Evolutionary conservation across 2,329 filamentous ascomycete genomes (phyloP), one percentile per base, ranked within the genome.

Genomic region (Ceratocystis smalleyi): DNA sequence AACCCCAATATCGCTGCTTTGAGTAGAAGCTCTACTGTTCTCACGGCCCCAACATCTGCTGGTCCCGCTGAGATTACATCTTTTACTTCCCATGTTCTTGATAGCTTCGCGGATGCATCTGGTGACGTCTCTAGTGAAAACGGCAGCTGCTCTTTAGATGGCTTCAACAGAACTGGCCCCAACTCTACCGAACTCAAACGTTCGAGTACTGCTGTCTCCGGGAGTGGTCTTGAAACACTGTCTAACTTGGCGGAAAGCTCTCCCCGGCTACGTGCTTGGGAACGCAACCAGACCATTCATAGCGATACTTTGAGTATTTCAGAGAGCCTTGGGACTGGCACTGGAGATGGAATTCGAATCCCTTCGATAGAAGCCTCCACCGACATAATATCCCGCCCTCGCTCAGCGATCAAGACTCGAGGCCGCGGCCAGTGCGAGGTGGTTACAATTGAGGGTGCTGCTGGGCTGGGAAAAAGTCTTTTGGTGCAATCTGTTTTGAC

Each of bases 381-480:
- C 8, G 57, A 40, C 5, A 17, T 32, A n/a, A 15, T 59, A n/a
- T 81, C 81, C 1, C 76, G 79, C 43, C 80, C 82, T 67, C 71
- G 83, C 7, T 78, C 79, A 1, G 77, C 78, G 17, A 77, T 79
- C 66, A 86, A 85, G 69, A 84, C 84, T 66, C 77, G 80, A 40
- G 77, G 81, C 49, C 79, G 80, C 27, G 83, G 83, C 1, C 83
- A 85, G 62, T 86, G 83, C 69, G 84, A 86, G 69, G 78, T 86
- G 30, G 75, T 86, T 22, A 77, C 78, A 17, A 78, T 87, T 62
- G 81, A 84, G 68, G 84, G 84, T 35, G 77, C 79, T 12, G 83
- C 80, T 2, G 84, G 84, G 0, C 73, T 86, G n/a, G 84, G 84
- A 17, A 87, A 87, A 71, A 85, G 80, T 68, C 82, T 81, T 66